phyloP scores from a whole-genome alignment of 129 eudicot genomes.

The Pulicaria dysenterica region DNA sequence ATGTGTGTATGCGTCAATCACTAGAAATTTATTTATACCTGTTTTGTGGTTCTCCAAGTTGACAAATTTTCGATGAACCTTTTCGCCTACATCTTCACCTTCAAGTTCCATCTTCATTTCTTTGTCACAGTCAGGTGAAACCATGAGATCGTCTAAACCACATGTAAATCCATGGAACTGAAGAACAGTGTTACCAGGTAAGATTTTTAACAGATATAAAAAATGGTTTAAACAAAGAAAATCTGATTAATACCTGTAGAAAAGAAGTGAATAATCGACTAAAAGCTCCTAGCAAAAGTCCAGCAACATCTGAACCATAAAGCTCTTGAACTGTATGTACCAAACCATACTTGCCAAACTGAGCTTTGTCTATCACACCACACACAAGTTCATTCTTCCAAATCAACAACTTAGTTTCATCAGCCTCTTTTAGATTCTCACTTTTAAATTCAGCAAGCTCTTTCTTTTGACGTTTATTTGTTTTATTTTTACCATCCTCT shows the following conservation, averaged over 20 bases:
- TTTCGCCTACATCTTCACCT: conserved; percentile 87
- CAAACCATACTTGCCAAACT: conserved; percentile 96
- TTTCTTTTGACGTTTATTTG: conserved; percentile 30
- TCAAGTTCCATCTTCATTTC: conserved; percentile 79
- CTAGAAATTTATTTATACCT: conserved; percentile 43
- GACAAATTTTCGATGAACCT: conserved; percentile 86
- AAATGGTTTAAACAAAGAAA: not conserved
- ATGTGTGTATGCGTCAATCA: too few relatives aligned
- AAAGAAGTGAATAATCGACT: conserved; percentile 80
- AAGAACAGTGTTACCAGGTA: conserved; percentile 4
- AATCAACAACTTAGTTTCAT: conserved; percentile 66
- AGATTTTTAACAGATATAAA: conserved; percentile 14
- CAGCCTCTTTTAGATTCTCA: conserved; percentile 44
- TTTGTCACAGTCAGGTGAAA: conserved; percentile 64
- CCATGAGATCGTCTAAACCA: conserved; percentile 87
- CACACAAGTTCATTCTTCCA: conserved; percentile 87
- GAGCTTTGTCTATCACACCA: conserved; percentile 99
- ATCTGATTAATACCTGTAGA: conserved; percentile 56
- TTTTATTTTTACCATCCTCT: conserved; percentile 31
- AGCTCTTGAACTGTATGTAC: conserved; percentile 96
- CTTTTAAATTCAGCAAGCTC: conserved; percentile 46
- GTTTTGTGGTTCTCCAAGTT: conserved; percentile 57
- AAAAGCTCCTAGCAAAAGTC: conserved; percentile 81
- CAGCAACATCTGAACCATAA: conserved; percentile 77
- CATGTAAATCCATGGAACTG: conserved; percentile 96